A percentile compares a stretch with the other conserved stretches of the same genome.
Conservation (phyloP, 73 alveolate genomes). For the Tetrahymena thermophila region DNA sequence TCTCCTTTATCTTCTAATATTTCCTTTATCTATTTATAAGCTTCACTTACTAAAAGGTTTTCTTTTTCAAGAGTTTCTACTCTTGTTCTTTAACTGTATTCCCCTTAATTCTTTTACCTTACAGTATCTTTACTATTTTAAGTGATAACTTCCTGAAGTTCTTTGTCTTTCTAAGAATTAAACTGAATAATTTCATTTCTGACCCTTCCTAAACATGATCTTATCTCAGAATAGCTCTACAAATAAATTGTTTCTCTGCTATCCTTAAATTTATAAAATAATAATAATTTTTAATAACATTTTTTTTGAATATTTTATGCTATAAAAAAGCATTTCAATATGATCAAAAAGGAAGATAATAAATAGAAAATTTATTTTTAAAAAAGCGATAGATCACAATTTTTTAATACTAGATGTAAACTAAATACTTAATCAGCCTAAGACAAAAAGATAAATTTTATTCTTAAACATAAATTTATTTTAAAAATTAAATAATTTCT, state of each 20-base stretch:
- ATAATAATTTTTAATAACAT: too few relatives aligned
- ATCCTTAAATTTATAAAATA: background rate
- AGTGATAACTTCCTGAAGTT: background rate
- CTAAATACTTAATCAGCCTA: too few relatives aligned
- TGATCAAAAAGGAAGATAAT: too few relatives aligned
- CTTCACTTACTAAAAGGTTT: background rate
- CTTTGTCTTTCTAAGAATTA: background rate
- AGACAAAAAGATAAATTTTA: too few relatives aligned
- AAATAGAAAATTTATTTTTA: too few relatives aligned
- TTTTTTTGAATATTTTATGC: too few relatives aligned
- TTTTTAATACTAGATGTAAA: too few relatives aligned
- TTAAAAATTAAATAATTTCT: too few relatives aligned
- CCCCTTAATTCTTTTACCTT: background rate
- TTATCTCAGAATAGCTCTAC: background rate
- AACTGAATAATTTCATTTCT: background rate
- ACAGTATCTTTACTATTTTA: background rate
- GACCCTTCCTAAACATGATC: background rate
- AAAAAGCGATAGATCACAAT: too few relatives aligned
- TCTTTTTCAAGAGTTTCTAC: background rate
- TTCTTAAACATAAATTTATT: too few relatives aligned
- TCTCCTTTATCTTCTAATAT: background rate
- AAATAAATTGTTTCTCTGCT: background rate
- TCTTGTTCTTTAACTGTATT: background rate
- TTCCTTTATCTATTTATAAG: background rate
- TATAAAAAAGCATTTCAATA: too few relatives aligned